Evolutionary conservation across 345 rosid genomes (phyloP), one percentile per base, ranked within the genome.

Genomic region (Dovyalis caffra): DNA sequence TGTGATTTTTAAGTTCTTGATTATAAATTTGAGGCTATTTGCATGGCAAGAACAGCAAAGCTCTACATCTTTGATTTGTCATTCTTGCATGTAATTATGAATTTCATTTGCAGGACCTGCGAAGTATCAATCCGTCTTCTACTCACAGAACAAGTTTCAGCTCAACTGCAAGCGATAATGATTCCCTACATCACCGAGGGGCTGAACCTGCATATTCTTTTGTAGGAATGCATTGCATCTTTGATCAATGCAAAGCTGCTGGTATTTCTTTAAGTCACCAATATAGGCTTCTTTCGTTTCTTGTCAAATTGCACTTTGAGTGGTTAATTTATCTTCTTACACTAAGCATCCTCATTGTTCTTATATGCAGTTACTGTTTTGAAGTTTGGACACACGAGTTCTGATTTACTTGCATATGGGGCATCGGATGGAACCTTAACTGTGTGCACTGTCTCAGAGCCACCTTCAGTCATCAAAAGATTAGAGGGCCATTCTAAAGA

Each of bases 141-240:
- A 83, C 88, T 68, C 97, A 72, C 38, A 87, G 99, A 84, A 82
- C 91, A 34, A 95, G 98, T 84, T 85, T 93, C 82, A 87, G 97
- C 83, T 95, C 95, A 47, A 90, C 81, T 74, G 71, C 78, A 56
- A 95, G 99, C 77, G 98, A 95, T 61, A 77, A 75, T 81, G 94
- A 92, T 85, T 87, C 51, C 28, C 83, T 84, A 65, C 90, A 84
- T 45, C 85, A 72, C 75, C 86, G 67, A 75, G 87, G 90, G 69
- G 81, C 72, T 83, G 97, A 91, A 71, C 92, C 87, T 77, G 99
- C 94, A 63, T 95, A 90, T 84, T 95, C 99, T 70, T 95, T 95
- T 70, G 90, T 95, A 0, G 99, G 99, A 81, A 95, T 95, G 99
- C 97, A 92, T 79, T 92, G 94, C 79, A 88, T 95, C 80, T 95